Evolutionary conservation across 2,329 filamentous ascomycete genomes (phyloP).

Genomic region (Atkinsonella hypoxylon): DNA sequence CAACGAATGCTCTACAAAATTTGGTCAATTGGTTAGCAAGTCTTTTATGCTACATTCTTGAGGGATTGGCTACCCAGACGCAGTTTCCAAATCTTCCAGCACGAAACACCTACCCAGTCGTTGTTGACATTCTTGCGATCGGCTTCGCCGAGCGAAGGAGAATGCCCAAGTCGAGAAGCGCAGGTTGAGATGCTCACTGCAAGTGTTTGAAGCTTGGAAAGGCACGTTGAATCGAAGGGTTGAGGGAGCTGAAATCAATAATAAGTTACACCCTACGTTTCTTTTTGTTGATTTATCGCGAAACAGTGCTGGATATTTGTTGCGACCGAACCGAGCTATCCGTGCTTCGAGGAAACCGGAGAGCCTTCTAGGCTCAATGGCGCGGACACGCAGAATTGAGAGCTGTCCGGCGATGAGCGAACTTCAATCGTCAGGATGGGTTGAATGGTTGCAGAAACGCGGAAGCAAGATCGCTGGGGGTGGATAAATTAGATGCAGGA

Average conservation of each 20-base stretch:
- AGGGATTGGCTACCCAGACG: too few relatives aligned
- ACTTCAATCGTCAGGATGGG: neutral
- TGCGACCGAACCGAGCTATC: neutral
- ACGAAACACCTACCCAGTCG: slow-evolving; percentile 24
- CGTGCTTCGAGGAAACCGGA: neutral
- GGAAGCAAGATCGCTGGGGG: neutral
- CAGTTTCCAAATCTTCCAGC: neutral
- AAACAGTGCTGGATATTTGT: too few relatives aligned
- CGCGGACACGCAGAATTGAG: neutral
- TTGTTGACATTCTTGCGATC: slow-evolving; percentile 18
- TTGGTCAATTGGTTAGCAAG: slow-evolving; percentile 8
- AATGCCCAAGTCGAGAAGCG: neutral
- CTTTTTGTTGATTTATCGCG: too few relatives aligned
- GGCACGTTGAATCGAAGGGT: neutral
- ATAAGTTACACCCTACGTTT: too few relatives aligned
- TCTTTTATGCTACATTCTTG: too few relatives aligned
- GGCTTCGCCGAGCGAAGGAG: neutral
- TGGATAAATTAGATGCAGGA: neutral
- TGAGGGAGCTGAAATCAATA: neutral
- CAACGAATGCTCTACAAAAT: slow-evolving; percentile 65
- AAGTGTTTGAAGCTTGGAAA: neutral
- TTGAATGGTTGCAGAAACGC: neutral
- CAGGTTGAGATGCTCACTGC: too few relatives aligned
- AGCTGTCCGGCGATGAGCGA: neutral
- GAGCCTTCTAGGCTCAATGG: slow-evolving; percentile 3